Base-by-base conservation (phyloP, 1,284 basidiomycete genomes). In the Peniophora sp. region DNA sequence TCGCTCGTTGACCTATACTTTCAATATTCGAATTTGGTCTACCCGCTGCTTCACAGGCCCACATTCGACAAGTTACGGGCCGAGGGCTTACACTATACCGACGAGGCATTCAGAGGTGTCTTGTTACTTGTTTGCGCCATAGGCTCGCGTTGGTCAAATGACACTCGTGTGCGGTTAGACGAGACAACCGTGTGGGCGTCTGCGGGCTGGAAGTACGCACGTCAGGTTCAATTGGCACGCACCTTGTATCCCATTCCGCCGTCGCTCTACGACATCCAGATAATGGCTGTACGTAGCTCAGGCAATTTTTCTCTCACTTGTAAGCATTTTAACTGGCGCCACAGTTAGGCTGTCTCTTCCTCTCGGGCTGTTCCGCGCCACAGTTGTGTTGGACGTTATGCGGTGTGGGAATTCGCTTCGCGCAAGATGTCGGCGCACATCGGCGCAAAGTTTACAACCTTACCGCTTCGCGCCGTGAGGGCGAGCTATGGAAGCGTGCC, bases 181-280 rank as follows among this genome's bases (percentile, higher is more conserved):
- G 72, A 61, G 11, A 59, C 65, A 39, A 65, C 66, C 9, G 64
- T 63, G 16, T 60, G 61, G 48, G 78, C 80, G 55, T 84, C 84
- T 0, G 72, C 75, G 1, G 89, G 89, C 2, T 91, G 87, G 87
- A 81, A 79, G 56, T 92, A 77, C 68, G 84, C 89, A 56, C 70
- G 78, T 27, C 83, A 86, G 50, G 75, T 89, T 0, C 72, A 83
- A 54, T 20, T 45, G 44, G 19, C 44, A 20, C 44, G 44, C 23
- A 19, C 73, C 52, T 69, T 68, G 3, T 64, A 79, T 48, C 64
- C 81, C 45, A 66, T 73, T 12, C 78, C 81, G 0, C 77, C 83
- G 5, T 76, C 72, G 48, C 64, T 91, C n/a, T 83, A 79, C 54
- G 88, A 90, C 61, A 68, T 92, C 16, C 88, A 90, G 61, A 71